Percentiles rank a stretch among this genome's conserved stretches.
Conservation (phyloP, 1,284 basidiomycete genomes). For the Porodaedalea pini region DNA sequence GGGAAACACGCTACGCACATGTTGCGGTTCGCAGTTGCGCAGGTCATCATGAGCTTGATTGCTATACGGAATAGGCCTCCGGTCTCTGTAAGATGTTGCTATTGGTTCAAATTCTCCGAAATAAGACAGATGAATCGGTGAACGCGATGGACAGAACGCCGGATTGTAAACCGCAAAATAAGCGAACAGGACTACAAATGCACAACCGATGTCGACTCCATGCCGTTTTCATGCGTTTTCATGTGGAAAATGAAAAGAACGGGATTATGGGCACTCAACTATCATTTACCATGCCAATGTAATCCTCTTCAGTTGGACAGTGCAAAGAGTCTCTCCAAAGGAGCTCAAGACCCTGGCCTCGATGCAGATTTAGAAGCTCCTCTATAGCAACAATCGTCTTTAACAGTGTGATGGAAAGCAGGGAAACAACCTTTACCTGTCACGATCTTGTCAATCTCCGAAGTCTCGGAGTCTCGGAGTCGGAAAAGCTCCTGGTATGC, state of each 20-base stretch:
- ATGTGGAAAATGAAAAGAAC: not conserved
- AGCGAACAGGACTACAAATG: too few relatives aligned
- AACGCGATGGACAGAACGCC: too few relatives aligned
- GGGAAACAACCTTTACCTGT: conserved; percentile 42
- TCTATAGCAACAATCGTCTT: conserved; percentile 38
- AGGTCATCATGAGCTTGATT: conserved; percentile 96
- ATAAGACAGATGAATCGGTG: too few relatives aligned
- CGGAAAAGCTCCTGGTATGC: conserved; percentile 76
- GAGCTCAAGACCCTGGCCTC: conserved; percentile 94
- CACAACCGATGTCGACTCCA: not conserved
- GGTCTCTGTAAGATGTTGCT: conserved; percentile 61
- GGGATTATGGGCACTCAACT: conserved; percentile 49
- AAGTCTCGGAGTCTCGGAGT: conserved; percentile 41
- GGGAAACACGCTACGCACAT: conserved; percentile 46
- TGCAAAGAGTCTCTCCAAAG: conserved; percentile 90
- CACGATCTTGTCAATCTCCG: conserved; percentile 64
- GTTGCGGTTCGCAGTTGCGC: conserved; percentile 55
- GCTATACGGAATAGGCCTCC: conserved; percentile 92
- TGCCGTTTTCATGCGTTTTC: not conserved
- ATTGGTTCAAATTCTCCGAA: not conserved
- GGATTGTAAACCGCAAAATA: too few relatives aligned
- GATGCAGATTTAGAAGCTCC: conserved; percentile 87
- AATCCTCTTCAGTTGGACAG: conserved; percentile 94
- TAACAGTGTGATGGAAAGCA: not conserved
- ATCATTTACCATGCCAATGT: conserved; percentile 94